Evolutionary conservation across 2,329 filamentous ascomycete genomes (phyloP).

Genomic region (Lecanosticta acicola): DNA sequence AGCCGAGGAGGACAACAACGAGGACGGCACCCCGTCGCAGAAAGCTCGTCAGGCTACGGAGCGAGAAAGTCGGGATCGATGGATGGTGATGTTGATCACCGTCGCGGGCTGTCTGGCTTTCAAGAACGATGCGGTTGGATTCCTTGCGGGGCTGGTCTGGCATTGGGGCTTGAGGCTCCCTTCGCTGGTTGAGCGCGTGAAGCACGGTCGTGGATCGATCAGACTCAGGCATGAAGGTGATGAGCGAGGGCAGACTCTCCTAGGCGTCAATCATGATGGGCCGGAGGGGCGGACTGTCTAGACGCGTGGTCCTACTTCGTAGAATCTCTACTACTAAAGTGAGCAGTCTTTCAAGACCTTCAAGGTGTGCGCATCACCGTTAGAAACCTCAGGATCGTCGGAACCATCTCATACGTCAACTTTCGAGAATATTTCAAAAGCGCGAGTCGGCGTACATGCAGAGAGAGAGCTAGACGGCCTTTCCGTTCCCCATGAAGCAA

Average conservation of each 20-base stretch:
- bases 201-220: slow-evolving; percentile 14
- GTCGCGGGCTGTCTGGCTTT: slow-evolving; percentile 77
- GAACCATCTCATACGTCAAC: too few relatives aligned
- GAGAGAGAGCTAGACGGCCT: too few relatives aligned
- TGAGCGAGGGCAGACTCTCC: slow-evolving; percentile 12
- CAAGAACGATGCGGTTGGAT: slow-evolving; percentile 84
- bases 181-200: slow-evolving; percentile 10
- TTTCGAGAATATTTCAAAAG: too few relatives aligned
- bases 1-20: slow-evolving; percentile 32
- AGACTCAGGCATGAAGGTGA: slow-evolving; percentile 12
- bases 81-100: slow-evolving; percentile 87
- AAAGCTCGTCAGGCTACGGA: slow-evolving; percentile 56
- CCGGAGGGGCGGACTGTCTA: slow-evolving; percentile 5
- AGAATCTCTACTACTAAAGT: too few relatives aligned
- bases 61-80: slow-evolving; percentile 66
- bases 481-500: too few relatives aligned
- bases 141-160: slow-evolving; percentile 73
- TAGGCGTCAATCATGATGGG: slow-evolving; percentile 6
- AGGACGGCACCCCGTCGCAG: slow-evolving; percentile 24
- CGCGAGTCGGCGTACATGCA: too few relatives aligned
- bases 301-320: too few relatives aligned
- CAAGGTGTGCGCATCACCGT: too few relatives aligned
- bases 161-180: slow-evolving; percentile 57
- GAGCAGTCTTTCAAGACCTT: too few relatives aligned
- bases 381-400: too few relatives aligned